Evolutionary conservation across 2,329 filamentous ascomycete genomes (phyloP).

Genomic region (Curvularia hawaiiensis): DNA sequence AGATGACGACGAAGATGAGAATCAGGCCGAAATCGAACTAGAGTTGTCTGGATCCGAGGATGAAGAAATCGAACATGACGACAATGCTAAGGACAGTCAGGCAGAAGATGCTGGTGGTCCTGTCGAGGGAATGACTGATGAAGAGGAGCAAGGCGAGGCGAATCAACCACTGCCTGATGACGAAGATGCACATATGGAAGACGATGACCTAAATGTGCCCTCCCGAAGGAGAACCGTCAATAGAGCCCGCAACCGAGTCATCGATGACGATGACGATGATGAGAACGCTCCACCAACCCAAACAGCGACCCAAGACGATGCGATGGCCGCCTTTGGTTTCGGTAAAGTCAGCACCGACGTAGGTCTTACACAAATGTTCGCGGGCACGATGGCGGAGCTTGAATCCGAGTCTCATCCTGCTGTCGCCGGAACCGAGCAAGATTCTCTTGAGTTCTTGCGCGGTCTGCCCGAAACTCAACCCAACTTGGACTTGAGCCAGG

Average conservation of each 20-base stretch:
- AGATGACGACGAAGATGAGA: slow-evolving; percentile 45
- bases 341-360: slow-evolving; percentile 53
- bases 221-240: slow-evolving; percentile 56
- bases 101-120: slow-evolving; percentile 37
- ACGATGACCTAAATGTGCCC: slow-evolving; percentile 53
- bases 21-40: slow-evolving; percentile 37
- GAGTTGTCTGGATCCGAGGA: slow-evolving; percentile 38
- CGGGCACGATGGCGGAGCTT: slow-evolving; percentile 79
- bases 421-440: slow-evolving; percentile 47
- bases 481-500: slow-evolving; percentile 60
- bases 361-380: slow-evolving; percentile 88
- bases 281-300: slow-evolving; percentile 31
- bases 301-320: slow-evolving; percentile 34
- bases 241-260: slow-evolving; percentile 60
- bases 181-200: slow-evolving; percentile 52
- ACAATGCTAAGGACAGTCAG: slow-evolving; percentile 23
- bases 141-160: slow-evolving; percentile 33
- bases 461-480: slow-evolving; percentile 64
- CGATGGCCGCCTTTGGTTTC: slow-evolving; percentile 50
- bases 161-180: slow-evolving; percentile 18
- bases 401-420: slow-evolving; percentile 48
- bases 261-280: slow-evolving; percentile 69
- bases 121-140: slow-evolving; percentile 51
- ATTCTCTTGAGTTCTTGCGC: slow-evolving; percentile 58
- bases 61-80: slow-evolving; percentile 34